Conservation (phyloP, 768 basidiomycete genomes). For the Boletus eberwhitei region DNA sequence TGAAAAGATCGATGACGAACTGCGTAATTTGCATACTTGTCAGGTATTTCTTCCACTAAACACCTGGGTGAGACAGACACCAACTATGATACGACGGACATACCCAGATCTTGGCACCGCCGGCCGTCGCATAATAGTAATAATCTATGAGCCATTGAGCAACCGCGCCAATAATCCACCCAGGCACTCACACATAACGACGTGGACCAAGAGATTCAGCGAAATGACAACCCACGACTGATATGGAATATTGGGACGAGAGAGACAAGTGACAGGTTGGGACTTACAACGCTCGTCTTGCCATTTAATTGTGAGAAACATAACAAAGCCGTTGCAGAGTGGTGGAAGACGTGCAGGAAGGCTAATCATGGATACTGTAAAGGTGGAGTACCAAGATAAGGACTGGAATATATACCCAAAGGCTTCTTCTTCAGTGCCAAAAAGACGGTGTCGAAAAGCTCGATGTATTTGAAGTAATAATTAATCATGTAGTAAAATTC, state of each 20-base stretch:
- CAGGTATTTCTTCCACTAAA: conserved; percentile 97
- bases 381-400: neutral
- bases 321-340: conserved; percentile 93
- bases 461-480: conserved; percentile 98
- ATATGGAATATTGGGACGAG: conserved; percentile 1
- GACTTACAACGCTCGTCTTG: conserved; percentile 84
- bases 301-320: conserved; percentile 96
- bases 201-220: conserved; percentile 90
- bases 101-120: conserved; percentile 96
- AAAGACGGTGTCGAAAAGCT: conserved; percentile 96
- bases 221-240: conserved; percentile 96
- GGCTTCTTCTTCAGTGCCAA: conserved; percentile 98
- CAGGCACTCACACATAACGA: conserved; percentile 87
- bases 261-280: neutral
- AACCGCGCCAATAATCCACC: neutral
- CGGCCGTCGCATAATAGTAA: conserved; percentile 98
- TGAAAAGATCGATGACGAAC: conserved; percentile 87
- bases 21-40: conserved; percentile 96
- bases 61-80: neutral
- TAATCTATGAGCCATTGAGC: conserved; percentile 60
- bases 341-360: conserved; percentile 98
- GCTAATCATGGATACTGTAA: conserved; percentile 43
- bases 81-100: conserved; percentile 15
- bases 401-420: conserved; percentile 56
- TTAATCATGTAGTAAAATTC: conserved; percentile 99